Percentiles rank a stretch among this genome's conserved stretches.
Conservation (phyloP, 1,284 basidiomycete species). For the Xanthoconium separans region DNA sequence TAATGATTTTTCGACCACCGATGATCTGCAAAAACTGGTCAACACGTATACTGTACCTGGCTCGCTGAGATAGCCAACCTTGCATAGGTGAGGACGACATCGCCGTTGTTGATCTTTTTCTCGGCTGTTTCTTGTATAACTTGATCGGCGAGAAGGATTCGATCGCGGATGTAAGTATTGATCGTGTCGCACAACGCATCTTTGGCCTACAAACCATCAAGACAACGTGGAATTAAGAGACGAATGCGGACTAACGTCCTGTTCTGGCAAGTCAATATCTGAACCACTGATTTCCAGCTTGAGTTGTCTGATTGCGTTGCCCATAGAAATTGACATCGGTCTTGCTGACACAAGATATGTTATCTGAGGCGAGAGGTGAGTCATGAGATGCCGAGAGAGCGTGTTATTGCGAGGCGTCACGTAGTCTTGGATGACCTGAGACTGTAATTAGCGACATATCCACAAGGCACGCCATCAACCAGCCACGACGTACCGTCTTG, state of each 20-base stretch:
- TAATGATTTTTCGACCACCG: slow-evolving; percentile 90
- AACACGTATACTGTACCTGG: slow-evolving; percentile 6
- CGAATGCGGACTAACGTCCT: slow-evolving; percentile 65
- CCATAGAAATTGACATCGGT: slow-evolving; percentile 94
- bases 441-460: slow-evolving; percentile 5
- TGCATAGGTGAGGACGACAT: slow-evolving; percentile 92
- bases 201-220: slow-evolving; percentile 67
- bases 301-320: slow-evolving; percentile 91
- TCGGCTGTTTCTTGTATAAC: slow-evolving; percentile 89
- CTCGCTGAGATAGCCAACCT: slow-evolving; percentile 48
- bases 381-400: slow-evolving; percentile 84
- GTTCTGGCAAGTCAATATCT: slow-evolving; percentile 89
- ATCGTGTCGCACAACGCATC: slow-evolving; percentile 82
- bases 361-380: slow-evolving; percentile 88
- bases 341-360: slow-evolving; percentile 84
- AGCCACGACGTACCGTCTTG: slow-evolving; percentile 61
- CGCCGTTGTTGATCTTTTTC: slow-evolving; percentile 92
- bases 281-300: slow-evolving; percentile 95
- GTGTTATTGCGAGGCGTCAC: slow-evolving; percentile 80
- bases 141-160: slow-evolving; percentile 91
- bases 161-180: slow-evolving; percentile 91
- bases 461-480: background rate
- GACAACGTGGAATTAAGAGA: background rate
- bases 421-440: slow-evolving; percentile 85
- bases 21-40: slow-evolving; percentile 61